These are phyloP conservation scores for Xylaria intraflava DNA, from an alignment of 495 filamentous ascomycete genomes.

Conservation along the genomic window DNA sequence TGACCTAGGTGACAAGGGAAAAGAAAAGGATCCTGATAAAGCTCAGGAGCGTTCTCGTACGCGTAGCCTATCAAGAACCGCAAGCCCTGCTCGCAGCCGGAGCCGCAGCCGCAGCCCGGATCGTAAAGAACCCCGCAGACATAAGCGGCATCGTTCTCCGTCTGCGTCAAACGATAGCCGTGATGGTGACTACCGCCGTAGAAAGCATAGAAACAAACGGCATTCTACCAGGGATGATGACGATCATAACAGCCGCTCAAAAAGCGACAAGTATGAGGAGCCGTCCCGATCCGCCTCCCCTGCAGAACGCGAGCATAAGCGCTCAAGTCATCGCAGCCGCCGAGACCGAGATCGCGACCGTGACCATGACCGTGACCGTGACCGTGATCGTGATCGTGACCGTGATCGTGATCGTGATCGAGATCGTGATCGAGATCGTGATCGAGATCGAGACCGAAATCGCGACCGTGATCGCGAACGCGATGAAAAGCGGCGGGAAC, in stretches of 20 bases:
- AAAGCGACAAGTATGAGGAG: conserved; percentile 35
- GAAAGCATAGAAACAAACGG: conserved; percentile 43
- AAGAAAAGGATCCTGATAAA: conserved; percentile 20
- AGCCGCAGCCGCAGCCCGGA: conserved; percentile 39
- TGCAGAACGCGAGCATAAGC: conserved; percentile 40
- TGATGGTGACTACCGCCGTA: conserved; percentile 45
- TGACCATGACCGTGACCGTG: conserved; percentile 26
- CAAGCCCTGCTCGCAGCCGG: conserved; percentile 24
- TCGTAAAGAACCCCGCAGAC: conserved; percentile 47
- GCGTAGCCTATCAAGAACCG: conserved; percentile 20
- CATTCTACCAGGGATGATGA: conserved; percentile 34
- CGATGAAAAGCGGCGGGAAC: conserved; percentile 37
- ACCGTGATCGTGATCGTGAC: conserved; percentile 33
- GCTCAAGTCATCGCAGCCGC: conserved; percentile 47
- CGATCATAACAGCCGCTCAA: conserved; percentile 26
- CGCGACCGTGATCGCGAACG: conserved; percentile 43
- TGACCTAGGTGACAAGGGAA: conserved; percentile 25
- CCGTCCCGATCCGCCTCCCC: conserved; percentile 48
- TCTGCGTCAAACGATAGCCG: conserved; percentile 43
- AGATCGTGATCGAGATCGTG: conserved; percentile 33
- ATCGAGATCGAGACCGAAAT: conserved; percentile 34
- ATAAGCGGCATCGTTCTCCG: conserved; percentile 53
- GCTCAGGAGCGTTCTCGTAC: conserved; percentile 23
- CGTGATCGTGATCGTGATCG: conserved; percentile 29
- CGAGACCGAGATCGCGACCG: conserved; percentile 35